phyloP scores from a whole-genome alignment of 2,329 filamentous ascomycete species.

The Colletotrichum paranaense region DNA sequence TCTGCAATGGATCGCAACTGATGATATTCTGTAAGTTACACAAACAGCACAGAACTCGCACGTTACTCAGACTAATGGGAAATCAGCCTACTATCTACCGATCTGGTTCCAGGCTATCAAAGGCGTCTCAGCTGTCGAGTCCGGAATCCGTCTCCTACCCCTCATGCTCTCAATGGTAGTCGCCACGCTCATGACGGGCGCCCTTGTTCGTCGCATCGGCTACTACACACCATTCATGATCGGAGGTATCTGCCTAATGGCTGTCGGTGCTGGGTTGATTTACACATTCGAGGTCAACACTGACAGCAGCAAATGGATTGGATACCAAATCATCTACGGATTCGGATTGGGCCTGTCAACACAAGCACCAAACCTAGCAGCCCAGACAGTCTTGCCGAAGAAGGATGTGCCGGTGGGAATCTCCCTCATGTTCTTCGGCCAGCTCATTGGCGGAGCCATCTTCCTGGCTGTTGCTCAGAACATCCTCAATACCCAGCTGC shows the following conservation, averaged over 20 bases:
- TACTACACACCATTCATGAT: conserved; percentile 59
- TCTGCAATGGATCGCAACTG: conserved; percentile 61
- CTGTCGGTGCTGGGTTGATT: conserved; percentile 46
- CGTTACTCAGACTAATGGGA: conserved; percentile 46
- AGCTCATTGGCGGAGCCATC: conserved; percentile 55
- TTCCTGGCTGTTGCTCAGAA: conserved; percentile 64
- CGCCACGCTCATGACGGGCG: conserved; percentile 46
- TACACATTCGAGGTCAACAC: conserved; percentile 47
- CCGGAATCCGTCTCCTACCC: conserved; percentile 53
- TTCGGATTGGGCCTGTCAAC: conserved; percentile 46
- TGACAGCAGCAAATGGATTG: conserved; percentile 40
- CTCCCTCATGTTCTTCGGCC: conserved; percentile 56
- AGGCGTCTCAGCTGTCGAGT: conserved; percentile 49
- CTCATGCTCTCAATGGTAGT: conserved; percentile 51
- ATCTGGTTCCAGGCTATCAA: conserved; percentile 60
- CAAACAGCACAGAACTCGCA: too few relatives aligned
- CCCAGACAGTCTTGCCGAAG: conserved; percentile 54
- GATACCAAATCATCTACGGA: conserved; percentile 41
- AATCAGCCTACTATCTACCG: conserved; percentile 51
- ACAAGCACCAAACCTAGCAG: conserved; percentile 56
- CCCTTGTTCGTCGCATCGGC: conserved; percentile 49
- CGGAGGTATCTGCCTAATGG: conserved; percentile 50
- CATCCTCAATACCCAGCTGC: conserved; percentile 60
- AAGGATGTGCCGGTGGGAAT: conserved; percentile 58
- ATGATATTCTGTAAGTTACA: conserved; percentile 53